These are phyloP conservation scores for Ensete ventricosum DNA, from an alignment of 176 grass and related monocot species.

Conservation along the genomic window DNA sequence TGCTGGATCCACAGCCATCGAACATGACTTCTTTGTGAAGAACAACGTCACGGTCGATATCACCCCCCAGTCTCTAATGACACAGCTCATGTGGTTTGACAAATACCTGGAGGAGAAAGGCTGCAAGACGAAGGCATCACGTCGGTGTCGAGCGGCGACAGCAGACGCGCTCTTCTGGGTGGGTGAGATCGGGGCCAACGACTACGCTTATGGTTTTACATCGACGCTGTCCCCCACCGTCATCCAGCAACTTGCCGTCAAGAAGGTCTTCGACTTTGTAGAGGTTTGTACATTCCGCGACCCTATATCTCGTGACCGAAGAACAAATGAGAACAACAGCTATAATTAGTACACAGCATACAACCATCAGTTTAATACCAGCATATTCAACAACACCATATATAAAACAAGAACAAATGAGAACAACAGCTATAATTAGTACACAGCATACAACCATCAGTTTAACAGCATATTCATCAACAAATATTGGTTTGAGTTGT, in stretches of 20 bases:
- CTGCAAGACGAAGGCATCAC: neutral
- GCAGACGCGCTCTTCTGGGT: conserved; percentile 79
- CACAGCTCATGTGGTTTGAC: conserved; percentile 72
- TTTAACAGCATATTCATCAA: too few species aligned
- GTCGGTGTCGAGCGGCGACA: neutral
- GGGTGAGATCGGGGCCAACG: conserved; percentile 88
- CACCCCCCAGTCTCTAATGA: conserved; percentile 76
- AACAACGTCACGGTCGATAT: conserved; percentile 72
- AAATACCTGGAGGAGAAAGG: conserved; percentile 19
- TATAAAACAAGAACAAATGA: too few species aligned
- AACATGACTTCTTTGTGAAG: conserved; percentile 63
- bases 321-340: too few species aligned
- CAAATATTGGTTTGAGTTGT: too few species aligned
- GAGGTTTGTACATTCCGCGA: conserved; percentile 33
- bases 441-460: too few species aligned
- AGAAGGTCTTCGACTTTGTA: conserved; percentile 55
- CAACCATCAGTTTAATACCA: too few species aligned
- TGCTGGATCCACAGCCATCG: conserved; percentile 77
- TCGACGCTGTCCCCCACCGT: conserved; percentile 33
- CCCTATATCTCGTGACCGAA: neutral
- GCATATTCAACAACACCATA: too few species aligned
- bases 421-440: too few species aligned
- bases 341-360: too few species aligned
- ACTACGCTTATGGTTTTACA: conserved; percentile 69
- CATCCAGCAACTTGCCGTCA: conserved; percentile 45